phyloP scores from a whole-genome alignment of 148 eudicot species.

The Cornus florida region DNA sequence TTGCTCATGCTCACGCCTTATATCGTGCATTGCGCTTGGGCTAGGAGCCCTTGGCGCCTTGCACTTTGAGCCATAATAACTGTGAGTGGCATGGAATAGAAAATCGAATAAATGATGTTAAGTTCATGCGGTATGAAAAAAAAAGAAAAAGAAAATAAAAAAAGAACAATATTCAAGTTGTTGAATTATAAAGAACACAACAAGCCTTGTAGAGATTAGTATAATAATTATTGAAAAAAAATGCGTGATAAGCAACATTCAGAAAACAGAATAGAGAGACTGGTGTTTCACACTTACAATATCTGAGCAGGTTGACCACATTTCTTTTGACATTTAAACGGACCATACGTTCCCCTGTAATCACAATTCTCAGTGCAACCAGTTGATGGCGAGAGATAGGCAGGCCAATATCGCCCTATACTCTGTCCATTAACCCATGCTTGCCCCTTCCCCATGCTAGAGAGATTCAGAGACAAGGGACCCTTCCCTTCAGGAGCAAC shows the following conservation, averaged over 20 bases:
- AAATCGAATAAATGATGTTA: background rate
- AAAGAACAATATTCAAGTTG: background rate
- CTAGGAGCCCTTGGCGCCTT: too few relatives aligned
- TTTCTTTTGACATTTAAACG: slow-evolving; percentile 40
- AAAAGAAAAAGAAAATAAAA: background rate
- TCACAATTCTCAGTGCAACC: slow-evolving; percentile 49
- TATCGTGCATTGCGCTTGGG: too few relatives aligned
- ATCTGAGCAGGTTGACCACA: slow-evolving; percentile 54
- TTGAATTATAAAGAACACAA: background rate
- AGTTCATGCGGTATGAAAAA: background rate
- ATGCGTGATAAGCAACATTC: background rate
- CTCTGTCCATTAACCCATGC: slow-evolving; percentile 57
- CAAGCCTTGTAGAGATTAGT: background rate
- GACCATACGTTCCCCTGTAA: slow-evolving; percentile 41
- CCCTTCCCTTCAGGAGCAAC: slow-evolving; percentile 39
- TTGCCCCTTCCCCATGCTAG: slow-evolving; percentile 59
- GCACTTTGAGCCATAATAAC: too few relatives aligned
- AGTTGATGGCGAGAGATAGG: slow-evolving; percentile 43
- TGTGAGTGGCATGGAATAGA: too few relatives aligned
- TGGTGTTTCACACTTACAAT: slow-evolving; percentile 26
- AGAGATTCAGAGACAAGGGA: slow-evolving; percentile 36
- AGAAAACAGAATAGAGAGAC: background rate
- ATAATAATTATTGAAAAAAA: background rate
- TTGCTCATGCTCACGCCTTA: too few relatives aligned
- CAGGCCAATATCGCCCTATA: slow-evolving; percentile 54